phyloP scores from a whole-genome alignment of 257 asterid genomes.

The Ajuga chamaepitys region DNA sequence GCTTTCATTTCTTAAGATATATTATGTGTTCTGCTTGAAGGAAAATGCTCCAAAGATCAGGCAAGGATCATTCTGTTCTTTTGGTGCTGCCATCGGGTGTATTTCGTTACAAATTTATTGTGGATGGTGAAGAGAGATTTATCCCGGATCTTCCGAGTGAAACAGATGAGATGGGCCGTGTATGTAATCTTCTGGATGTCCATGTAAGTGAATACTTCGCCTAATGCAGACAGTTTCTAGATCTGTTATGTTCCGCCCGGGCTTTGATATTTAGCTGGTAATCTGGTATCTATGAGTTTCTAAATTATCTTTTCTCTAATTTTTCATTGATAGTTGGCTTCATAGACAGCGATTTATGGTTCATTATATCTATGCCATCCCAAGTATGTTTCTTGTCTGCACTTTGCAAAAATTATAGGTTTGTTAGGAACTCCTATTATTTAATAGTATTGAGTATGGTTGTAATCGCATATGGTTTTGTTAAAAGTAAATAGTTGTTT shows the following conservation, averaged over 20 bases:
- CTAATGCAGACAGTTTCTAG: not conserved
- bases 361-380: not conserved
- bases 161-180: conserved; percentile 51
- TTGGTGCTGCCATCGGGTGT: conserved; percentile 80
- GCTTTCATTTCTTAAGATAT: conserved; percentile 1
- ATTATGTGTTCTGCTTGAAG: conserved; percentile 35
- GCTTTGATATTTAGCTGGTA: not conserved
- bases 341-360: not conserved
- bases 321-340: too few relatives aligned
- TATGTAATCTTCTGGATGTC: conserved; percentile 79
- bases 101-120: conserved; percentile 68
- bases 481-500: not conserved
- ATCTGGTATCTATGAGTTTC: not conserved
- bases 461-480: not conserved
- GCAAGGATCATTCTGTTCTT: conserved; percentile 77
- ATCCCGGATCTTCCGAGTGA: conserved; percentile 76
- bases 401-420: not conserved
- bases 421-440: not conserved
- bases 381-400: not conserved
- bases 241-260: not conserved
- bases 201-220: conserved; percentile 42
- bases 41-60: conserved; percentile 70
- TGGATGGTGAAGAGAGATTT: conserved; percentile 68
- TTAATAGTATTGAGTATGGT: not conserved
- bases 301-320: not conserved